Conservation (phyloP, 2,329 filamentous ascomycete species). For the Coniochaeta ligniaria region DNA sequence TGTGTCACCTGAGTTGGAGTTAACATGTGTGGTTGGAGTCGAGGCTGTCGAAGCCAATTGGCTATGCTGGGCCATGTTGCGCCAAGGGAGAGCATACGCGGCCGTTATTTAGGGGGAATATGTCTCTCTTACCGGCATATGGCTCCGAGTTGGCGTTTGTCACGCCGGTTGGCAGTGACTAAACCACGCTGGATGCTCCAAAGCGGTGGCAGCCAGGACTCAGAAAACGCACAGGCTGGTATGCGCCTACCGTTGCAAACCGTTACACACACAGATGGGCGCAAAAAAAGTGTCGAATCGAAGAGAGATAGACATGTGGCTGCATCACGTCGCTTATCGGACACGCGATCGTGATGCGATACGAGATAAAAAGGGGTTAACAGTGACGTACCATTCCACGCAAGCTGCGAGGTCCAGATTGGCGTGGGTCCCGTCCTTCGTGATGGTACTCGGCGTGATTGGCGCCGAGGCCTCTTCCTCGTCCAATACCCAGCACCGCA, state of each 20-base stretch:
- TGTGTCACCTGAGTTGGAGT: not conserved
- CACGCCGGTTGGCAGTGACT: slow-evolving; percentile 1
- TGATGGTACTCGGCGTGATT: not conserved
- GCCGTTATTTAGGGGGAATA: not conserved
- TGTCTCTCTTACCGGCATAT: slow-evolving; percentile 2
- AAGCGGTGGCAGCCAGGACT: not conserved
- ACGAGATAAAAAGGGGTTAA: not conserved
- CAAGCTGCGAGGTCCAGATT: not conserved
- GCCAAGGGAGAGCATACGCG: not conserved
- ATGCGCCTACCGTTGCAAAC: not conserved
- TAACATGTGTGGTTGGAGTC: not conserved
- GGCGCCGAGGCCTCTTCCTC: not conserved
- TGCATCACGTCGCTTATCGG: not conserved
- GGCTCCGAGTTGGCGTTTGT: not conserved
- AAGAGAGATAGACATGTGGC: not conserved
- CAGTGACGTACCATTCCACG: not conserved
- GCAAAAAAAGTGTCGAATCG: not conserved
- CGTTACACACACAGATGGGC: not conserved
- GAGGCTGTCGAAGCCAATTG: not conserved
- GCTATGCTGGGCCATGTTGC: not conserved
- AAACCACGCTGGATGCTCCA: not conserved
- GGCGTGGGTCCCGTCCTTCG: not conserved
- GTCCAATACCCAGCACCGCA: no score
- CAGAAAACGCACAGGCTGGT: not conserved
- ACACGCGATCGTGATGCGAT: not conserved